Evolutionary conservation across 2,329 filamentous ascomycete genomes (phyloP).

Genomic region (Cercospora brassicicola): DNA sequence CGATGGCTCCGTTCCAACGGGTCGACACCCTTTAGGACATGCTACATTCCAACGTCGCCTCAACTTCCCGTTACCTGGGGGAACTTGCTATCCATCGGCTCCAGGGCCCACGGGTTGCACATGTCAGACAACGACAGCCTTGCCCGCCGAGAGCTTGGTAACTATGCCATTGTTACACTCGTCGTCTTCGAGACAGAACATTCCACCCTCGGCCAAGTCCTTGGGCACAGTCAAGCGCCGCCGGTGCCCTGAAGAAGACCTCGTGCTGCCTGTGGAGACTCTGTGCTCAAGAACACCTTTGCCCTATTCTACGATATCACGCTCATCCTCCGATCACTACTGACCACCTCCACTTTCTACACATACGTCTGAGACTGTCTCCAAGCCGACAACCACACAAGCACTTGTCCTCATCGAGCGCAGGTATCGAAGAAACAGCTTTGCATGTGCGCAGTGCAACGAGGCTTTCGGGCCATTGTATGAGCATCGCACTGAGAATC

Average conservation of each 20-base stretch:
- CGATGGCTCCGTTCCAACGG: constrained; percentile 9
- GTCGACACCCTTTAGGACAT: constrained; percentile 8
- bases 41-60: constrained; percentile 21
- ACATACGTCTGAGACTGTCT: constrained; percentile 28
- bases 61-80: constrained; percentile 30
- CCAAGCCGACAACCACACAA: constrained; percentile 18
- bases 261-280: constrained; percentile 16
- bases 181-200: constrained; percentile 34
- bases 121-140: constrained; percentile 21
- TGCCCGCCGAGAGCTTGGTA: constrained; percentile 4
- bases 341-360: constrained; percentile 25
- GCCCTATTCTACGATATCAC: constrained; percentile 21
- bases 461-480: constrained; percentile 24
- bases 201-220: constrained; percentile 22
- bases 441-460: constrained; percentile 21
- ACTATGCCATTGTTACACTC: constrained; percentile 32
- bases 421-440: constrained; percentile 27
- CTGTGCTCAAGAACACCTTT: constrained; percentile 20
- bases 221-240: constrained; percentile 27
- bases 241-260: constrained; percentile 14
- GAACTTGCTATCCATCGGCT: constrained; percentile 11
- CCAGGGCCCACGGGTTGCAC: constrained; percentile 8
- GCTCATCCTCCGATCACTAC: constrained; percentile 20
- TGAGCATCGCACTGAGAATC: constrained; percentile 23
- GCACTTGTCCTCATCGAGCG: constrained; percentile 24